These are phyloP conservation scores for Triticum timopheevii DNA, from an alignment of 176 grass and related monocot genomes.

Conservation along the genomic window DNA sequence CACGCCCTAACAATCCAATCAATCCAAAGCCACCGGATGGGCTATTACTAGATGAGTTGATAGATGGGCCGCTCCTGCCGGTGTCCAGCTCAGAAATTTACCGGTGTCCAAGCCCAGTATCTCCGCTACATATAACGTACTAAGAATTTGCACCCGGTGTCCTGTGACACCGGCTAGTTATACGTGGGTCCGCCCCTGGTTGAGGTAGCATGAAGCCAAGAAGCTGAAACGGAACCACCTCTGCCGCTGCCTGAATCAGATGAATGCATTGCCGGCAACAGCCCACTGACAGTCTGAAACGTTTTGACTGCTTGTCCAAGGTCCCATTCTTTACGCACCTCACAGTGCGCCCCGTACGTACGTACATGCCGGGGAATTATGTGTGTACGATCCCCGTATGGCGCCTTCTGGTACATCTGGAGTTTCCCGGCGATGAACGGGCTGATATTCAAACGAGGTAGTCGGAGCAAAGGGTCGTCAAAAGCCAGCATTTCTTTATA, in stretches of 20 bases:
- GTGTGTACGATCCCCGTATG: not conserved
- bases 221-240: not conserved
- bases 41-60: too few relatives aligned
- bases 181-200: too few relatives aligned
- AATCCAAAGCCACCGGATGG: too few relatives aligned
- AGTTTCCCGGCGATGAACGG: not conserved
- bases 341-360: not conserved
- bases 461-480: too few relatives aligned
- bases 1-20: too few relatives aligned
- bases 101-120: too few relatives aligned
- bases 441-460: not conserved
- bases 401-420: not conserved
- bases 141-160: too few relatives aligned
- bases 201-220: not conserved
- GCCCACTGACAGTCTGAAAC: not conserved
- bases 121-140: too few relatives aligned
- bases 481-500: too few relatives aligned
- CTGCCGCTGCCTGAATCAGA: slow-evolving; percentile 9
- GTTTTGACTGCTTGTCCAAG: slow-evolving; percentile 11
- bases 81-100: too few relatives aligned
- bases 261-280: not conserved
- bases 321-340: not conserved
- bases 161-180: too few relatives aligned
- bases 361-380: not conserved
- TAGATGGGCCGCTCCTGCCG: too few relatives aligned